Evolutionary conservation across 1,139 yeast genomes (phyloP).

Genomic region (Scheffersomyces segobiensis): DNA sequence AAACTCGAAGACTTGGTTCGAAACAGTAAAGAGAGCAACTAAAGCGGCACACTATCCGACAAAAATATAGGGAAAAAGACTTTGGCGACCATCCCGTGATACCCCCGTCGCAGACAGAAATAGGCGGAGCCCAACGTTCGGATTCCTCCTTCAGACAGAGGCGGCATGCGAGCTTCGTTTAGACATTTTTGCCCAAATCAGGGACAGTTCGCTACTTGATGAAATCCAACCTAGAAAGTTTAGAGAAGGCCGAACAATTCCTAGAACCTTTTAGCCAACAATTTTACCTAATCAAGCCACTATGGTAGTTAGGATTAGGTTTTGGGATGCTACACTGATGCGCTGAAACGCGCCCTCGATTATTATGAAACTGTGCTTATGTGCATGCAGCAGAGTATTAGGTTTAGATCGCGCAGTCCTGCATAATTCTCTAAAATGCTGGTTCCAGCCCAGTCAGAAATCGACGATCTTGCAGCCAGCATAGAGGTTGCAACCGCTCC

Average conservation of each 20-base stretch:
- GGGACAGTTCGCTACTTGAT: neutral
- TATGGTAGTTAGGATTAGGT: neutral
- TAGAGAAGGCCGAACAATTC: neutral
- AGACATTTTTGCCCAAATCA: neutral
- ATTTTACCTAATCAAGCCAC: neutral
- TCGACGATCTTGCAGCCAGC: neutral
- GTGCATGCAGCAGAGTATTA: neutral
- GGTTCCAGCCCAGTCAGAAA: neutral
- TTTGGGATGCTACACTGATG: neutral
- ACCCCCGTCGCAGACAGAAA: neutral
- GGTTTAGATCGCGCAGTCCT: neutral
- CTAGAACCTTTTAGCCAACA: neutral
- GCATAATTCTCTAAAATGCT: neutral
- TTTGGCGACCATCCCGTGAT: neutral
- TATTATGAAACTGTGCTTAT: neutral
- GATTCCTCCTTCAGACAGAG: neutral
- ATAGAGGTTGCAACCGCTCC: neutral
- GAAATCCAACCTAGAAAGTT: neutral
- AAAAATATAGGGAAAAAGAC: too few species aligned
- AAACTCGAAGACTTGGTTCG: neutral
- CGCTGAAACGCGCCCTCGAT: neutral
- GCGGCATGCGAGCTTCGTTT: neutral
- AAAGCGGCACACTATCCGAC: neutral
- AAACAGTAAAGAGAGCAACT: neutral
- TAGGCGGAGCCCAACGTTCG: neutral